Conservation (phyloP, 805 yeast species). For the Candida maris region DNA sequence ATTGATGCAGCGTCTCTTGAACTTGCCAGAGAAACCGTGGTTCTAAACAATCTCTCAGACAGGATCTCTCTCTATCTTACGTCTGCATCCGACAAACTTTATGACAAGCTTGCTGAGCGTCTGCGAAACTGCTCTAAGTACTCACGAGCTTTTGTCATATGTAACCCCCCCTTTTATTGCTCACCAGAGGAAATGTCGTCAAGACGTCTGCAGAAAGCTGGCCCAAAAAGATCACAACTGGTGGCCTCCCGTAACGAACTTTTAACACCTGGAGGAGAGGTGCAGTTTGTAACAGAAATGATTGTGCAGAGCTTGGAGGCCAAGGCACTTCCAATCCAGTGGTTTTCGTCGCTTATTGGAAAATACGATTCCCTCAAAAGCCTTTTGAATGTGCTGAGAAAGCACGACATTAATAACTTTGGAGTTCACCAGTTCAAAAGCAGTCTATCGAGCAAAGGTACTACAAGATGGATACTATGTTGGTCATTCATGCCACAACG, state of each 20-base stretch:
- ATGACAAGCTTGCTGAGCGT: neutral
- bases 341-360: constrained; percentile 38
- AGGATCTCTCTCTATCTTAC: constrained; percentile 17
- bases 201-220: constrained; percentile 23
- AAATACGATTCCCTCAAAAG: constrained; percentile 15
- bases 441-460: constrained; percentile 18
- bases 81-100: constrained; percentile 16
- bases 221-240: constrained; percentile 5
- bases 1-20: constrained; percentile 34
- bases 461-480: constrained; percentile 37
- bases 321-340: constrained; percentile 16
- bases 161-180: constrained; percentile 53
- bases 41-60: constrained; percentile 24
- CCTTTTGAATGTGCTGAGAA: constrained; percentile 9
- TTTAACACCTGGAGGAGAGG: constrained; percentile 45
- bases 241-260: constrained; percentile 39
- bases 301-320: constrained; percentile 29
- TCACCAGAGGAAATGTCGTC: constrained; percentile 32
- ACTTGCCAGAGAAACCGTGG: constrained; percentile 28
- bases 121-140: constrained; percentile 3
- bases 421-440: constrained; percentile 30
- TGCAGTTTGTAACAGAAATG: constrained; percentile 35
- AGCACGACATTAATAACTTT: constrained; percentile 20
- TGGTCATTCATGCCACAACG: constrained; percentile 31
- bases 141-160: constrained; percentile 35